Evolutionary conservation across 345 rosid genomes (phyloP).

Genomic region (Kernera saxatilis): DNA sequence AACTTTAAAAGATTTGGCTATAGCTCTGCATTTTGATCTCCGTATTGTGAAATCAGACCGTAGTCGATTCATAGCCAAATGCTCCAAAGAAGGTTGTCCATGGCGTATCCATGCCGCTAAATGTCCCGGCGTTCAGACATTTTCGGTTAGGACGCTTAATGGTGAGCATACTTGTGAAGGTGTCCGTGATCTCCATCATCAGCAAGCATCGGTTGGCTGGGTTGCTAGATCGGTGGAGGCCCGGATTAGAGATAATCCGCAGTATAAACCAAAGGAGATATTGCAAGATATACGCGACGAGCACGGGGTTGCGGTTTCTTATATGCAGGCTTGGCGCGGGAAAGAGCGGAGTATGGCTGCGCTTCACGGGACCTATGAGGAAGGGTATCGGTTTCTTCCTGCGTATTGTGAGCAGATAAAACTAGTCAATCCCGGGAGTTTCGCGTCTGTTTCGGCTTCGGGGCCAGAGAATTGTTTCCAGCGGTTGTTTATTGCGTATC

Average conservation of each 20-base stretch:
- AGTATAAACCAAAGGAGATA: conserved; percentile 90
- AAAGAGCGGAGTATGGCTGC: conserved; percentile 99
- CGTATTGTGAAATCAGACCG: conserved; percentile 97
- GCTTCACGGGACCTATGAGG: conserved; percentile 97
- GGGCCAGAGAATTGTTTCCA: conserved; percentile 95
- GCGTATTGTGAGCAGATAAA: conserved; percentile 86
- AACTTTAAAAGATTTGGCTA: conserved; percentile 85
- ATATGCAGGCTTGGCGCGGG: conserved; percentile 99
- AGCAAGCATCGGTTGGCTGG: conserved; percentile 99
- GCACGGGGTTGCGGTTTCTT: conserved; percentile 98
- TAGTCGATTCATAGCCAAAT: conserved; percentile 95
- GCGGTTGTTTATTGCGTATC: conserved; percentile 78
- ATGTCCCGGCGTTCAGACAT: conserved; percentile 88
- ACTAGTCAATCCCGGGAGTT: conserved; percentile 78
- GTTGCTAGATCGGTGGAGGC: conserved; percentile 98
- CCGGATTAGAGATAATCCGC: conserved; percentile 92
- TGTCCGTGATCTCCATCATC: conserved; percentile 85
- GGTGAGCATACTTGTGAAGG: conserved; percentile 97
- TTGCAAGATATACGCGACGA: conserved; percentile 89
- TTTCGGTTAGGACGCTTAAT: conserved; percentile 81
- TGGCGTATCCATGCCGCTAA: conserved; percentile 99
- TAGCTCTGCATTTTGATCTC: conserved; percentile 93
- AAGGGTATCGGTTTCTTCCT: conserved; percentile 90
- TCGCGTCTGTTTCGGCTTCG: conserved; percentile 77
- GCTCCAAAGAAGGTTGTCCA: conserved; percentile 98